Base-by-base conservation (phyloP, 2,329 filamentous ascomycete species). In the Cytospora paraplurivora region DNA sequence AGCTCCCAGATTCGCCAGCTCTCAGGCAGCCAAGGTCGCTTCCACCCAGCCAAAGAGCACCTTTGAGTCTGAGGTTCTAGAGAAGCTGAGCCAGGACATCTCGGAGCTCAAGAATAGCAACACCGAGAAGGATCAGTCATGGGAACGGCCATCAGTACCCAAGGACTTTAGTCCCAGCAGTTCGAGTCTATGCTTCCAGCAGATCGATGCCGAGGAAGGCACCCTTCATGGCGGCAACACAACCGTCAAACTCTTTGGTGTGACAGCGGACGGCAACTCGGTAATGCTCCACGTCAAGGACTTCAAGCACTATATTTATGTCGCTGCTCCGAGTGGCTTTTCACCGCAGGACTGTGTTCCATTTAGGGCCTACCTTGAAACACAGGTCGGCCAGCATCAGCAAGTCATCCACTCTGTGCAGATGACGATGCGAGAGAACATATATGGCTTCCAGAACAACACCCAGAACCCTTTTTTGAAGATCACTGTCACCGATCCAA, bases 71-170 rank as follows among this genome's bases (percentile, higher is more conserved):
- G 93, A 97, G 73, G 92, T 97, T 2, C 83, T 99, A 66, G 94
- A 97, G 82, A 97, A 96, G 80, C 85, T 99, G 76, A 95, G 92
- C 66, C 94, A 98, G 76, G 93, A 97, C 73, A 93, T 98, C 66
- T 89, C 86, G 32, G 90, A 89, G 21, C 81, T 96, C 69, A 97
- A 93, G 80, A 84, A 91, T 71, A 91, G 85, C 76, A 98, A 96
- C 76, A 84, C 91, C 2, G 95, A 99, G 74, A 96, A 89, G 75
- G 94, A 98, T 74, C 95, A 99, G 76, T 85, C 92, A 73, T 99
- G 95, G 96, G 88, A 89, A 54, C 81, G 85, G 1, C 85, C 85
- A 7, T 80, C 82, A 0, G 55, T 76, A 0, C 78, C 85, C 5
- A 75, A 73, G n/a, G 75, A 79, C 60, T 86, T 85, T 65, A 69